These are phyloP conservation scores for Colletotrichum cuscutae DNA, from an alignment of 2,329 filamentous ascomycete genomes.

Conservation along the genomic window DNA sequence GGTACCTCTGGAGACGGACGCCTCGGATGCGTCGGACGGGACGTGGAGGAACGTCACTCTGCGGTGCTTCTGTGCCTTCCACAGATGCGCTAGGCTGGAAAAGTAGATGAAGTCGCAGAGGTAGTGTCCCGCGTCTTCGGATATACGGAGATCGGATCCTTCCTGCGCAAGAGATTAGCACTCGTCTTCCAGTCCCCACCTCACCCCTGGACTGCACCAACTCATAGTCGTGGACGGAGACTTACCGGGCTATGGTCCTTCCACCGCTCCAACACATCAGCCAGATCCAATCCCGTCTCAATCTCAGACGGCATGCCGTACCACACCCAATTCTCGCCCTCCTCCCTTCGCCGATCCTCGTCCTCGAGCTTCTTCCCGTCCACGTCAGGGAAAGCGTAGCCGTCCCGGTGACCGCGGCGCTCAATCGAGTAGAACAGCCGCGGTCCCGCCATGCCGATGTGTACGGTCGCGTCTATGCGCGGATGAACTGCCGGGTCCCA, in stretches of 20 bases:
- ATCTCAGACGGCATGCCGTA: constrained; percentile 65
- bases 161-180: constrained; percentile 42
- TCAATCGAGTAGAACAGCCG: constrained; percentile 76
- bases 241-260: constrained; percentile 60
- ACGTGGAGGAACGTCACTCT: constrained; percentile 79
- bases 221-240: background rate
- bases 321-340: constrained; percentile 63
- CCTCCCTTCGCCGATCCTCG: constrained; percentile 45
- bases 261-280: constrained; percentile 68
- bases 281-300: constrained; percentile 64
- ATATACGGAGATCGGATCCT: constrained; percentile 64
- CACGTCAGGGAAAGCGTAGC: constrained; percentile 78
- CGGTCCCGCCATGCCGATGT: constrained; percentile 83
- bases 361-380: constrained; percentile 69
- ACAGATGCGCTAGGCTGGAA: constrained; percentile 70
- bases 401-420: constrained; percentile 74
- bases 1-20: constrained; percentile 58
- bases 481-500: constrained; percentile 57
- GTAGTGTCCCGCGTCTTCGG: constrained; percentile 77
- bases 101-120: constrained; percentile 85
- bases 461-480: constrained; percentile 73
- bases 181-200: no score
- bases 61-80: constrained; percentile 55
- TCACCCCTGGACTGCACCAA: background rate
- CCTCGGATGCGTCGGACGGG: constrained; percentile 66